Base-by-base conservation (phyloP, 805 yeast genomes). In the Diddensiella caesifluorescens region DNA sequence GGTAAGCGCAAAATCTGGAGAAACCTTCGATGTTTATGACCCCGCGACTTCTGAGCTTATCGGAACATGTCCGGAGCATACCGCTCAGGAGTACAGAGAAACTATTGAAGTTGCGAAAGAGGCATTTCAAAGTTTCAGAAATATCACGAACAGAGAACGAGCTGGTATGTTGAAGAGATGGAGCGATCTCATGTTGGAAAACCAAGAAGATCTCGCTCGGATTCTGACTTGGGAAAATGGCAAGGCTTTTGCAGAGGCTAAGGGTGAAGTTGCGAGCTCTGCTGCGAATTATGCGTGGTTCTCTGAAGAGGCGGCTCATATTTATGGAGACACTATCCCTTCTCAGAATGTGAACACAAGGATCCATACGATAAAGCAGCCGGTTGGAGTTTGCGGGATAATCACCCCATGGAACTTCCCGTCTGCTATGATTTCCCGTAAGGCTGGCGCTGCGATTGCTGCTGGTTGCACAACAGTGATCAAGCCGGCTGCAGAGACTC, bases 251-350 rank as follows among this genome's bases (percentile, higher is more conserved):
- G 71, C 76, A 1, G 92, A 83, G 57, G 80, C 90, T n/a, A 57
- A 64, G 38, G 89, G 88, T 4, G 92, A 83, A 58, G 70, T 83
- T 22, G 44, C 51, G 38, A 78, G 79, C 51, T 80, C 83, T 6
- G 81, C 86, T 1, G 74, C 84, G 4, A 88, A 83, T 62, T 83
- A 85, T 60, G 88, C 86, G 57, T 89, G 97, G 96, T 89, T 79
- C 57, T 71, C 94, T 23, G 92, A 83, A 60, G 55, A 55, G 38
- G 90, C 90, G 5, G 83, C 87, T 29, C 71, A 87, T 52, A 61
- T 74, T 21, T 65, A 75, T 41, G 92, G 90, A n/a, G 80, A 79
- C 48, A 64, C 71, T 13, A 75, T 83, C 41, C 72, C 74, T n/a
- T 74, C 86, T 2, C 66, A 73, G 39, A 67, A 64, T 46, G 59